These are phyloP conservation scores for Pseudodiploospora longispora DNA, from an alignment of 2,329 filamentous ascomycete species.

Conservation along the genomic window DNA sequence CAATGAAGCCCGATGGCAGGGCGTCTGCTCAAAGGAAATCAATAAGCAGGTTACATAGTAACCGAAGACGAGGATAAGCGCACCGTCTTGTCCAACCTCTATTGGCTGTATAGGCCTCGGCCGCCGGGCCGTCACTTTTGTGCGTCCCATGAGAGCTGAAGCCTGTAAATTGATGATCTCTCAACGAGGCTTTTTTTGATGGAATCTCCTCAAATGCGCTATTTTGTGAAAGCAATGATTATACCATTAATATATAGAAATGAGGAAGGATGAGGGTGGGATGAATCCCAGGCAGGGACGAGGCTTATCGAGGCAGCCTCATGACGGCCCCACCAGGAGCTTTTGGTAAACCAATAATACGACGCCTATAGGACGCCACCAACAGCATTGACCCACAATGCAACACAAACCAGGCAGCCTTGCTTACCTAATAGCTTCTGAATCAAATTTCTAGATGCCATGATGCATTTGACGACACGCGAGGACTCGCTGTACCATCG, in stretches of 20 bases:
- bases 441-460: slow-evolving; percentile 21
- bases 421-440: slow-evolving; percentile 24
- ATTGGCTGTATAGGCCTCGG: too few relatives aligned
- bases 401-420: slow-evolving; percentile 14
- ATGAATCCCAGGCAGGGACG: background rate
- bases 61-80: background rate
- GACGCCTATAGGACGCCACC: slow-evolving; percentile 11
- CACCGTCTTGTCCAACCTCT: slow-evolving; percentile 4
- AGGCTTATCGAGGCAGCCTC: background rate
- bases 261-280: background rate
- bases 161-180: too few relatives aligned
- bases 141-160: too few relatives aligned
- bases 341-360: slow-evolving; percentile 8
- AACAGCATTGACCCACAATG: background rate
- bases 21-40: background rate
- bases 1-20: background rate
- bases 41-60: too few relatives aligned
- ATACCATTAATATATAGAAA: too few relatives aligned
- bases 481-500: too few relatives aligned
- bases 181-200: too few relatives aligned
- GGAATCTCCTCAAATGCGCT: too few relatives aligned
- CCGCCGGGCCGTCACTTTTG: too few relatives aligned
- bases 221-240: too few relatives aligned
- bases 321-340: background rate
- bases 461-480: too few relatives aligned